Conservation (phyloP, 129 eudicot species). For the Silybum marianum region DNA sequence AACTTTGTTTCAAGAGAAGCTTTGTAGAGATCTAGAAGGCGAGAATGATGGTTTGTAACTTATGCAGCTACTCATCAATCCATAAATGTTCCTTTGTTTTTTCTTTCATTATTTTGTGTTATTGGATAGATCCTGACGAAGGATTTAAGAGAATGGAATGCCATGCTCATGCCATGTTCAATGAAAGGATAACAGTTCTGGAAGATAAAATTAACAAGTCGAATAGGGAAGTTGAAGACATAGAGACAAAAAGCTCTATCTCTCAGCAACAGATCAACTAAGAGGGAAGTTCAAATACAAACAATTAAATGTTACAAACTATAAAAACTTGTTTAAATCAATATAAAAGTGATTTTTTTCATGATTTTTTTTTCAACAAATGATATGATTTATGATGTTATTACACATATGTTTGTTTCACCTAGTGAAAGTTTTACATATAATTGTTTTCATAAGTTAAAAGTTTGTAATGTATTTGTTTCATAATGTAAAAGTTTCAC, state of each 20-base stretch:
- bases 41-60: conserved; percentile 67
- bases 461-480: too few relatives aligned
- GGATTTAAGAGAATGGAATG: conserved; percentile 68
- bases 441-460: too few relatives aligned
- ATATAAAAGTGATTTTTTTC: too few relatives aligned
- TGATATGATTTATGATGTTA: too few relatives aligned
- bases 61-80: background rate
- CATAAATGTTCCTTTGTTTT: background rate
- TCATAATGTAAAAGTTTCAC: too few relatives aligned
- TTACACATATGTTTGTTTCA: too few relatives aligned
- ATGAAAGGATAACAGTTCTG: conserved; percentile 56
- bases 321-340: too few relatives aligned
- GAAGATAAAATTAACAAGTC: conserved; percentile 51
- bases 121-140: conserved; percentile 71
- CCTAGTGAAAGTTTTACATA: too few relatives aligned
- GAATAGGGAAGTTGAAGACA: conserved; percentile 59
- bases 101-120: conserved; percentile 15
- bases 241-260: conserved; percentile 33
- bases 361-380: too few relatives aligned
- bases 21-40: conserved; percentile 46
- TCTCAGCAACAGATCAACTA: conserved; percentile 23
- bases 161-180: too few relatives aligned
- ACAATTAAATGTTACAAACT: too few relatives aligned
- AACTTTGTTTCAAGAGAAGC: conserved; percentile 53
- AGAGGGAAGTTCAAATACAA: too few relatives aligned